Base-by-base conservation (phyloP, 75 land plant species). In the Cupressus sempervirens region DNA sequence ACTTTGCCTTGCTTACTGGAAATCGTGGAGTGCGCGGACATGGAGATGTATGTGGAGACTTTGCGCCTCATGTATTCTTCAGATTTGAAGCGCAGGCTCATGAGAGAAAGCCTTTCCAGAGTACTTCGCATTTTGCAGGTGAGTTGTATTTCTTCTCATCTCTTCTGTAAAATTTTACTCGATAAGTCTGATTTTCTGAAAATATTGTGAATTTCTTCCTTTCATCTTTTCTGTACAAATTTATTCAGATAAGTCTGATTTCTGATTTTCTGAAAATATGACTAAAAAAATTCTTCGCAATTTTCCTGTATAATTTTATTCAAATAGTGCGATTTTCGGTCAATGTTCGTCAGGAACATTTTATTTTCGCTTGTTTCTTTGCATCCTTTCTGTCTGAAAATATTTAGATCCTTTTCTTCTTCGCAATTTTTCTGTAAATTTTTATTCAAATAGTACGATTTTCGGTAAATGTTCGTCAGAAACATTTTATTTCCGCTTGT, bases 41-140 rank as follows among this genome's bases (percentile, higher is more conserved):
- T 80, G 62, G 86, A 85, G 38, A 32, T 85, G 84, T 85, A 85
- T 48, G 83, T 85, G 8, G 53, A 85, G 84, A 85, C 86, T 12
- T 23, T 85, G 50, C 52, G 86, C 10, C 53, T 85, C 29, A 85
- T 85, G 86, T 85, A 85, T 46, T 85, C 50, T 32, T 7, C 35
- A 41, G 84, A 85, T 32, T 48, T 85, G 84, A 74, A 76, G 83
- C 82, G 86, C 30, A 77, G 83, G 32, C 18, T 85, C 35, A n/a
- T 85, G 50, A 81, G 50, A 29, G 83, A 85, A 32, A 77, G 53
- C 52, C 46, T 85, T 29, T 2, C 23, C 48, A 73, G 84, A 45
- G 86, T 85, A 5, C 86, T 85, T 16, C 80, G 83, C 16, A 79
- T 80, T 77, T 35, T 85, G 20, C 79, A 85, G 83, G 86, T 85